phyloP scores from a whole-genome alignment of 768 basidiomycete genomes.

The Termitomyces sp. region DNA sequence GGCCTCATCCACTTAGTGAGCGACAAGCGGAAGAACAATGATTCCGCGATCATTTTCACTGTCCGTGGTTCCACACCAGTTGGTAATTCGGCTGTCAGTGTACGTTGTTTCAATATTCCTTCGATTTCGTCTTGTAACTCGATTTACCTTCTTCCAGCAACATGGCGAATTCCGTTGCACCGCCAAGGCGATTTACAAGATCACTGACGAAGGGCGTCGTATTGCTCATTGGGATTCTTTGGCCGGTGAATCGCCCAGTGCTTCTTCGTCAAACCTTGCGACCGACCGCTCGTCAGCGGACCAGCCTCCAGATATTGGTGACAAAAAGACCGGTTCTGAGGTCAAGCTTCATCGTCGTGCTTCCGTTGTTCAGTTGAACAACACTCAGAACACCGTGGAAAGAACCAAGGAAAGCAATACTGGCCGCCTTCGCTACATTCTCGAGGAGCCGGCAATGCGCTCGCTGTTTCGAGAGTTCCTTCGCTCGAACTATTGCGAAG shows the following conservation, averaged over 20 bases:
- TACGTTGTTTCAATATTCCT: constrained; percentile 28
- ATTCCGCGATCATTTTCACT: constrained; percentile 90
- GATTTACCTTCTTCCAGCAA: constrained; percentile 44
- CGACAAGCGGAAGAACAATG: constrained; percentile 87
- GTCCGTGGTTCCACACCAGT: constrained; percentile 77
- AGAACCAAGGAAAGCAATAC: constrained; percentile 86
- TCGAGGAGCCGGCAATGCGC: constrained; percentile 87
- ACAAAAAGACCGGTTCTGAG: constrained; percentile 29
- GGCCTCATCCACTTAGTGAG: constrained; percentile 85
- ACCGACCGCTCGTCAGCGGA: constrained; percentile 61
- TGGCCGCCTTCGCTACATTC: constrained; percentile 83
- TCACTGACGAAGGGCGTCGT: constrained; percentile 87
- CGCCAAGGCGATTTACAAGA: constrained; percentile 89
- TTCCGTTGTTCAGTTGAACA: constrained; percentile 68
- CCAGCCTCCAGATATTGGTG: constrained; percentile 25
- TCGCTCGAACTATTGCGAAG: constrained; percentile 93
- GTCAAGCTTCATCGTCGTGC: constrained; percentile 75
- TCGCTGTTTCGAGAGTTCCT: constrained; percentile 93
- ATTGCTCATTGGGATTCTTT: constrained; percentile 79
- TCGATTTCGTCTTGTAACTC: constrained; percentile 8
- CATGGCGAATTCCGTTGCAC: constrained; percentile 96
- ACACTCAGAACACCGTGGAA: constrained; percentile 46
- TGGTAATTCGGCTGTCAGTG: constrained; percentile 69
- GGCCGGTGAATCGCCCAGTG: constrained; percentile 51
- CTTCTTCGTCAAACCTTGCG: constrained; percentile 56